Evolutionary conservation across 768 basidiomycete species (phyloP).

Genomic region (Rossbeevera mucosa): DNA sequence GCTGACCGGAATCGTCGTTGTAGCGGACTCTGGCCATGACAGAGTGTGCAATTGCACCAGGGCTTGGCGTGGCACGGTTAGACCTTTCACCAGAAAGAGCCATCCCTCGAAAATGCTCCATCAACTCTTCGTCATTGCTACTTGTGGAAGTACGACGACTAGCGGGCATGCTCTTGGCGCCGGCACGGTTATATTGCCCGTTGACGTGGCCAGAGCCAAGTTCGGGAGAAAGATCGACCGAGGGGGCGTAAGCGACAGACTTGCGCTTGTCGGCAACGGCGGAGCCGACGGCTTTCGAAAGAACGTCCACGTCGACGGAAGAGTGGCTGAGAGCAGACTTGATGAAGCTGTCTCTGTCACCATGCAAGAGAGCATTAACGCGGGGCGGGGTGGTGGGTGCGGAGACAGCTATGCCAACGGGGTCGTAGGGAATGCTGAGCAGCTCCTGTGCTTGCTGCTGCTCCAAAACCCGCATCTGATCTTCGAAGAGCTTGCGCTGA

Average conservation of each 20-base stretch:
- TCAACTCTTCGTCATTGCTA: slow-evolving; percentile 79
- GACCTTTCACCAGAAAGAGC: slow-evolving; percentile 63
- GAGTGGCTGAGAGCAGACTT: slow-evolving; percentile 45
- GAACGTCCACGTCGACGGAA: slow-evolving; percentile 54
- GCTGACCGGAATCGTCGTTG: slow-evolving; percentile 55
- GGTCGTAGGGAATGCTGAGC: slow-evolving; percentile 66
- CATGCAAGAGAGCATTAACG: slow-evolving; percentile 64
- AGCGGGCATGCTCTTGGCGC: slow-evolving; percentile 90
- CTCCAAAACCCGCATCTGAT: slow-evolving; percentile 93
- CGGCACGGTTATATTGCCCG: slow-evolving; percentile 62
- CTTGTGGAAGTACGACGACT: slow-evolving; percentile 87
- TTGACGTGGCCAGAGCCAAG: slow-evolving; percentile 44
- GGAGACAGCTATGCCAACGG: slow-evolving; percentile 70
- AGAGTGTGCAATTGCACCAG: slow-evolving; percentile 48
- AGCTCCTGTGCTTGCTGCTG: slow-evolving; percentile 86
- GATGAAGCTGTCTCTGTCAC: slow-evolving; percentile 51
- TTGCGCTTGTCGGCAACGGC: slow-evolving; percentile 74
- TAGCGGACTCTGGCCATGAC: slow-evolving; percentile 52
- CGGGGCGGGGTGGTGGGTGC: slow-evolving; percentile 87
- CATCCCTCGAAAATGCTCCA: slow-evolving; percentile 68
- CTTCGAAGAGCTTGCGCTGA: slow-evolving; percentile 90
- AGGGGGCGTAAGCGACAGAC: slow-evolving; percentile 80
- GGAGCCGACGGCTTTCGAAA: slow-evolving; percentile 66
- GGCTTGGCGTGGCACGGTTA: slow-evolving; percentile 51
- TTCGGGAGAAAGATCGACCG: slow-evolving; percentile 72